Evolutionary conservation across 352 stramenopile species (phyloP), one percentile per base, ranked within the genome.

Genomic region (Phytophthora vignae): DNA sequence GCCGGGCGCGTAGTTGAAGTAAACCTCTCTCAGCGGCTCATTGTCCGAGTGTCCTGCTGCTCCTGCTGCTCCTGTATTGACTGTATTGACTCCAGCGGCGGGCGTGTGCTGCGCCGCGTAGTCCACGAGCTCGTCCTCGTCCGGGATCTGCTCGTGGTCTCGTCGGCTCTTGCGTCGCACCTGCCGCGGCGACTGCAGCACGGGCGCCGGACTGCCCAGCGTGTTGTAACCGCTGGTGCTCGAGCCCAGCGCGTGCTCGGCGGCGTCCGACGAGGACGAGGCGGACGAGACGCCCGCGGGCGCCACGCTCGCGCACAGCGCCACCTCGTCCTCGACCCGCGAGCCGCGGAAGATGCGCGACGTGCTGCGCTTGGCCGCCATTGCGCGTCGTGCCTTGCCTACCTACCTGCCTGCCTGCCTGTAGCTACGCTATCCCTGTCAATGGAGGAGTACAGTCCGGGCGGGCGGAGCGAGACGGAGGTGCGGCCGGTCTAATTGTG

Each of bases 1-100:
- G 10, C 78, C 79, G 2, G 77, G 78, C 10, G 73, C 70, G 58
- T 95, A 89, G 68, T 95, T 93, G 52, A 94, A 87, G 50, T 87
- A 93, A 6, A 95, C 87, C 50, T 92, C 79, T 46, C 88, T 71
- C 22, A 92, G 55, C 29, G 64, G 52, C 1, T 42, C 53, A 0
- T 67, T 22, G 8, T 67, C 58, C 5, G 31, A n/a, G 17, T 69
- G 40, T 4, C 10, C 33, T 11, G 3, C 76, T 64, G 21, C 60
- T 72, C 17, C 27, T 29, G 15, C 9, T 40, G 33, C 10, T 31
- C 27, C 27, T 31, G 27, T 31, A 7, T 8, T 31, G 3, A 31
- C 27, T 7, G 27, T 31, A 7, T 31, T 31, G 2, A 40, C 60
- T 36, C 46, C 66, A 10, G 15, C 27, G 14, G 49, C 62, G 25